Evolutionary conservation across 2,329 filamentous ascomycete species (phyloP), one percentile per base, ranked within the genome.

Genomic region (Didymella pomorum): DNA sequence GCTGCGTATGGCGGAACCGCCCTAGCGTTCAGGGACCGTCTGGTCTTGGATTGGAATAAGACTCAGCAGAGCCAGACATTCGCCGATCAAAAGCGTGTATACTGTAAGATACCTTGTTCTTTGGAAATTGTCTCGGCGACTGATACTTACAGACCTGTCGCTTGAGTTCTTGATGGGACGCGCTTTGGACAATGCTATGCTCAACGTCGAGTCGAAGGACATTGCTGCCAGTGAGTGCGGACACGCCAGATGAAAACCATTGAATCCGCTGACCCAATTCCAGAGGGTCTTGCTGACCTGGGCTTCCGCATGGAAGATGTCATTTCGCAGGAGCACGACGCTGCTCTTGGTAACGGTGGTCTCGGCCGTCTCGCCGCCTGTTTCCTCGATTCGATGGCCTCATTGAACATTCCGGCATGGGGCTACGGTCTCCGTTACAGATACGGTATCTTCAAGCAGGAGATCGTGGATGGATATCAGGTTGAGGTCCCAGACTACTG

Each of bases 401-500:
- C 93, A 11, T 84, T 99, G 70, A 96, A 97, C 82, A 97, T 90
- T 77, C 92, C 95, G 10, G 95, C 95, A 20, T 99, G 95, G 95
- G 95, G 95, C 33, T 99, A 99, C 72, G 95, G 94, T 54, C 82
- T 99, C 67, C 88, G 95, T 72, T 99, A 99, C 82, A 86, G 93
- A 77, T 98, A 98, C 62, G 81, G 81, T 75, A 99, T 99, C 77
- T 99, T 99, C 87, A 98, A 98, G 82, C 95, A 99, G 82, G 95
- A 98, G 81, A 98, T 99, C 70, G 89, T 97, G 60, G 91, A 98
- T 72, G 95, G 95, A 57, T 99, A 97, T 77, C 95, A 99, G 79
- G 93, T 99, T 64, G 95, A 99, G 75, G 91, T 98, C 58, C 95
- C 95, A 20, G 95, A 99, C 77, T 98, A 99, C 80, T 99, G 95